Base-by-base conservation (phyloP, 2,329 filamentous ascomycete species). In the Aciculosporium take region DNA sequence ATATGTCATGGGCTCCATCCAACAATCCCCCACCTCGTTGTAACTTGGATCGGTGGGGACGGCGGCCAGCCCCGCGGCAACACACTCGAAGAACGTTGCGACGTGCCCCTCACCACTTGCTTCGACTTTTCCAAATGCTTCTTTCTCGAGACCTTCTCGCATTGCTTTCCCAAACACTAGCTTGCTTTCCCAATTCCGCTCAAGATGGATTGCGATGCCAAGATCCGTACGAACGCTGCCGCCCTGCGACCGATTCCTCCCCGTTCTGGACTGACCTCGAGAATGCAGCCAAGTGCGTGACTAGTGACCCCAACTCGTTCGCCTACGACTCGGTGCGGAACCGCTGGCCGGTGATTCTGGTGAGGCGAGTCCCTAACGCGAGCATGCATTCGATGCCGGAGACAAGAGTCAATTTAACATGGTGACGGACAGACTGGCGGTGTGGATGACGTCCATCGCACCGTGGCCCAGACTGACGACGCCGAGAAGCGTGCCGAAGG, bases 331-430 rank as follows among this genome's bases (percentile, higher is more conserved):
- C 91, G 7, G 89, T 85, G 27, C 74, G 81, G 54, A 81, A 87
- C 50, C 74, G 91, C 59, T 98, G 89, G 91, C 91, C 91, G 13
- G 71, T 94, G 43, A 98, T 98, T 56, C 66, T 98, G 52, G 86
- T 93, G 53, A 58, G 74, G 57, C 36, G 13, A n/a, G 18, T 13
- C 9, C 7, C 10, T 28, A 13, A n/a, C 6, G 13, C 18, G 6
- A 24, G 3, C n/a, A 27, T 8, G 2, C 15, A 9, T 5, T 9
- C 13, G 13, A 3, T 23, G 17, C 3, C 3, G 28, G 21, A 25
- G 2, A 5, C 5, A 9, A 29, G 13, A 33, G 12, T 30, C 13
- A n/a, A n/a, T n/a, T n/a, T 40, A 10, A 45, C 12, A n/a, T 2
- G 18, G 8, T 7, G 17, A 7, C 3, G 0, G 9, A 0, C 47